Percentiles rank a stretch among this genome's conserved stretches.
These are phyloP conservation scores for Chamaecyparis obtusa DNA, from an alignment of 75 land plant genomes.

Conservation along the genomic window DNA sequence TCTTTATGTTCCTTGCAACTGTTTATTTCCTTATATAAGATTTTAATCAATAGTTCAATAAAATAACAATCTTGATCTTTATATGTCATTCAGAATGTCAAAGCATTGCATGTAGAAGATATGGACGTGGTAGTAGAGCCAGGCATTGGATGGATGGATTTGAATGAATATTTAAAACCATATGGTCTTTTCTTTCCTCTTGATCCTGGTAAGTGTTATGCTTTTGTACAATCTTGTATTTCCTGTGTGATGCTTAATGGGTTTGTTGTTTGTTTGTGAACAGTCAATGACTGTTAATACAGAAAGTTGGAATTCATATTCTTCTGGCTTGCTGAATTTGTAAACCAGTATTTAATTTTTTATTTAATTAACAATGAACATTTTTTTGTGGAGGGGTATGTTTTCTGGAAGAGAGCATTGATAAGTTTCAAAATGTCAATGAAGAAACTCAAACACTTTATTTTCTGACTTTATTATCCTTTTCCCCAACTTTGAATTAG, in stretches of 20 bases:
- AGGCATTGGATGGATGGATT: slow-evolving; percentile 99
- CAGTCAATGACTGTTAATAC: background rate
- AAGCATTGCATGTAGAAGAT: slow-evolving; percentile 85
- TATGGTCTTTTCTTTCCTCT: slow-evolving; percentile 97
- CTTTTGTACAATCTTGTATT: background rate
- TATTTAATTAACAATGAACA: background rate
- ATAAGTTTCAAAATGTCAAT: background rate
- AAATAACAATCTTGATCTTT: background rate
- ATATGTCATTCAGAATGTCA: slow-evolving; percentile 48
- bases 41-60: background rate
- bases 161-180: slow-evolving; percentile 89
- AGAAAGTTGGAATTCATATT: background rate
- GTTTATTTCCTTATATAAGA: background rate
- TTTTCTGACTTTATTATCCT: background rate
- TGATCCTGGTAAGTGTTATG: slow-evolving; percentile 73
- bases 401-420: background rate
- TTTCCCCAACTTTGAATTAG: background rate
- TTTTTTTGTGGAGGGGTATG: background rate
- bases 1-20: background rate
- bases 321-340: background rate
- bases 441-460: background rate
- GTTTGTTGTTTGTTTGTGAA: background rate
- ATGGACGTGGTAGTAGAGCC: slow-evolving; percentile 99
- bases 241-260: background rate
- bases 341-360: background rate